These are phyloP conservation scores for Kernera saxatilis DNA, from an alignment of 345 rosid genomes.

Conservation along the genomic window DNA sequence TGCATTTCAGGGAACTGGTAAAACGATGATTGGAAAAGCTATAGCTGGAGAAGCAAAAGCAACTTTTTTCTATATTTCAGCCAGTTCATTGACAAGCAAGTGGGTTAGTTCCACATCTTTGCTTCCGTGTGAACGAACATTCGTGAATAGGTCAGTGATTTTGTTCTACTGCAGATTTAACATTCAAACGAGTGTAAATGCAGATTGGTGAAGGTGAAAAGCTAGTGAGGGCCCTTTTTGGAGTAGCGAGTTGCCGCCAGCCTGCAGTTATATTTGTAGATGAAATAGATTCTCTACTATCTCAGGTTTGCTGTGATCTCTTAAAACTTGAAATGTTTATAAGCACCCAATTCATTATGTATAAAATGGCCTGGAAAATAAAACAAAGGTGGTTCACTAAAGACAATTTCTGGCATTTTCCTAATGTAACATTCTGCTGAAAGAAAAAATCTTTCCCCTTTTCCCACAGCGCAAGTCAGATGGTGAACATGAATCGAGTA, in stretches of 20 bases:
- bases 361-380: not conserved
- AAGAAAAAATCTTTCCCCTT: not conserved
- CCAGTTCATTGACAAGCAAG: constrained; percentile 98
- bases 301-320: constrained; percentile 58
- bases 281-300: constrained; percentile 95
- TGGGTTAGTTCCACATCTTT: constrained; percentile 57
- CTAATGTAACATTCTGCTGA: constrained; percentile 9
- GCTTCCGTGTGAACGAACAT: not conserved
- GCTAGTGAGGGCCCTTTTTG: constrained; percentile 95
- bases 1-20: constrained; percentile 79
- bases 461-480: constrained; percentile 90
- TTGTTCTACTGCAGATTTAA: not conserved
- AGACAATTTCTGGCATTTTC: constrained; percentile 49
- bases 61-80: constrained; percentile 95
- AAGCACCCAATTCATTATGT: not conserved
- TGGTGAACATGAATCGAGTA: constrained; percentile 96
- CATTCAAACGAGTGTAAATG: constrained; percentile 10
- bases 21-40: constrained; percentile 99
- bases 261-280: constrained; percentile 98
- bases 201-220: constrained; percentile 99
- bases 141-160: not conserved
- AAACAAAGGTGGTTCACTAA: not conserved
- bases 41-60: constrained; percentile 99
- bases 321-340: not conserved
- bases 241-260: constrained; percentile 97